A percentile compares a stretch with the other conserved stretches of the same genome.
Evolutionary conservation across 768 basidiomycete genomes (phyloP).

Genomic region (Suillus hirtellus): DNA sequence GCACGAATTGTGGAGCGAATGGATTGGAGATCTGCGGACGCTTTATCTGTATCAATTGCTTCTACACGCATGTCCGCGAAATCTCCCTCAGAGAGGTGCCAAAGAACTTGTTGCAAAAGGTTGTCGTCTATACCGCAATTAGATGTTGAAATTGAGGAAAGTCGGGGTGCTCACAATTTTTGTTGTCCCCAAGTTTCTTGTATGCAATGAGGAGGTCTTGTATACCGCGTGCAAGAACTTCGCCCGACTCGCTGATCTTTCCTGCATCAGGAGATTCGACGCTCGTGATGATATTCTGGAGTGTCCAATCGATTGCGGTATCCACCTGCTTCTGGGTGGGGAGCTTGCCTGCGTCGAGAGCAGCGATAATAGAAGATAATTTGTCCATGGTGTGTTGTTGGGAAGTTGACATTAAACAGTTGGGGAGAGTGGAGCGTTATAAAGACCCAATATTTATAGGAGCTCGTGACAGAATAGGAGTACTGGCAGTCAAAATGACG

Average conservation of each 20-base stretch:
- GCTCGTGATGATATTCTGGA: constrained; percentile 48
- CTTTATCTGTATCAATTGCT: constrained; percentile 45
- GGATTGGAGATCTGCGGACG: constrained; percentile 48
- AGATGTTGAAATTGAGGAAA: background rate
- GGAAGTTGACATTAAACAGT: background rate
- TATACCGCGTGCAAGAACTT: constrained; percentile 49
- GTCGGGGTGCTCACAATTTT: constrained; percentile 49
- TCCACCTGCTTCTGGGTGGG: constrained; percentile 61
- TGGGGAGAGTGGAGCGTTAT: background rate
- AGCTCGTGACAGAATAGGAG: background rate
- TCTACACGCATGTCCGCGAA: constrained; percentile 39
- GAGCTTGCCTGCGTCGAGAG: constrained; percentile 69
- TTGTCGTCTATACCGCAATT: constrained; percentile 51
- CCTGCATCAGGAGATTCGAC: constrained; percentile 39
- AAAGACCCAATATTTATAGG: background rate
- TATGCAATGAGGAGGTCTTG: constrained; percentile 58
- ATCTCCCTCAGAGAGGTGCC: constrained; percentile 62
- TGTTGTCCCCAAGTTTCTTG: constrained; percentile 51
- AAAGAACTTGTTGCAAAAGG: constrained; percentile 62
- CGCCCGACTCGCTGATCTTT: constrained; percentile 57
- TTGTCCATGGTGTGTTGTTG: constrained; percentile 52
- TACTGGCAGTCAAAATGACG: background rate
- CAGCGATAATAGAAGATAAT: constrained; percentile 60
- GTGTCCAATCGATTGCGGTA: constrained; percentile 54
- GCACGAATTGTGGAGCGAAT: constrained; percentile 51